Conservation (phyloP, 2,329 filamentous ascomycete species). For the Malbranchea zuffiana region DNA sequence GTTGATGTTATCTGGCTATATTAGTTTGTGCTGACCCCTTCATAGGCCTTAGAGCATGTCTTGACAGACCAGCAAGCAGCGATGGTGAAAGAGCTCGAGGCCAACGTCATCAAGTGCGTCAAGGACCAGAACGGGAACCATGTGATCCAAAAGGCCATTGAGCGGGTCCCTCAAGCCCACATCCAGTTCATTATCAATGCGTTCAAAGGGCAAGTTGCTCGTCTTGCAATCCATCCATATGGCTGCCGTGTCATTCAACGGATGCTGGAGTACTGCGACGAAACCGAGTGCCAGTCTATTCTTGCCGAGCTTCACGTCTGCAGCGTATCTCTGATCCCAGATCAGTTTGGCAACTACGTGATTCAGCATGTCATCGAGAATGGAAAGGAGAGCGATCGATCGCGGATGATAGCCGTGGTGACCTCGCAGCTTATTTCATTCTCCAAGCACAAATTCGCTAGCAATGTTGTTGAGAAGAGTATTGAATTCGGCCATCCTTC, state of each 20-base stretch:
- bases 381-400: conserved; percentile 61
- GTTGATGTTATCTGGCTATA: neutral
- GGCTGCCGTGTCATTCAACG: conserved; percentile 90
- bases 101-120: conserved; percentile 64
- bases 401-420: conserved; percentile 62
- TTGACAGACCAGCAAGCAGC: conserved; percentile 82
- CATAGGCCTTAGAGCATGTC: conserved; percentile 73
- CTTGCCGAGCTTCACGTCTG: conserved; percentile 68
- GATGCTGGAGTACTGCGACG: conserved; percentile 71
- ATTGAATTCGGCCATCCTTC: conserved; percentile 59
- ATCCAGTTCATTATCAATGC: conserved; percentile 77
- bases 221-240: conserved; percentile 67
- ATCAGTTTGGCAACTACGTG: conserved; percentile 94
- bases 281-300: conserved; percentile 58
- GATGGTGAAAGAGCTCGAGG: conserved; percentile 71
- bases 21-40: conserved; percentile 9
- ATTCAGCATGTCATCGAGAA: conserved; percentile 81
- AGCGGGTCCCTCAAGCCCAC: conserved; percentile 63
- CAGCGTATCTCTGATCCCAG: conserved; percentile 61
- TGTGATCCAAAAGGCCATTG: conserved; percentile 88
- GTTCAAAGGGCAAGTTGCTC: conserved; percentile 62
- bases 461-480: conserved; percentile 93
- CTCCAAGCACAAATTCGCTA: conserved; percentile 93
- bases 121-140: conserved; percentile 91
- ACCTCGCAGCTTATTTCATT: conserved; percentile 59